phyloP scores from a whole-genome alignment of 305 asterid genomes.

The Rubia occidens region DNA sequence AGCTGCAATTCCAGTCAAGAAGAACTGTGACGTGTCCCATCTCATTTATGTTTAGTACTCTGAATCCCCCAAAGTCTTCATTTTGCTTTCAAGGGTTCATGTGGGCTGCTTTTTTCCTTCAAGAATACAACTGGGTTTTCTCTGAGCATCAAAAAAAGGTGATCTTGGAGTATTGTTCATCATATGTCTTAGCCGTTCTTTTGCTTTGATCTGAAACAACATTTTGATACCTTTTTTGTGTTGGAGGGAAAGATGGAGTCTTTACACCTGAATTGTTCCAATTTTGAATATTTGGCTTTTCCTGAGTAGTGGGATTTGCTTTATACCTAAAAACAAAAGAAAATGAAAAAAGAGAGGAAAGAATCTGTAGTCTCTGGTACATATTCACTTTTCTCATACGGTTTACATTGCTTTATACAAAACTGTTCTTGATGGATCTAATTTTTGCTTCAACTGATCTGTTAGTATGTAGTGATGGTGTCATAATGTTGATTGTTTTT shows the following conservation, averaged over 20 bases:
- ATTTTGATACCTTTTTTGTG: constrained; percentile 1
- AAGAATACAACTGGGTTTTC: constrained; percentile 7
- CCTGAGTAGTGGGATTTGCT: constrained; percentile 42
- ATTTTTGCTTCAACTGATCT: constrained; percentile 18
- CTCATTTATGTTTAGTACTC: neutral
- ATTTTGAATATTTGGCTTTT: constrained; percentile 31
- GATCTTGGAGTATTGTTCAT: constrained; percentile 1
- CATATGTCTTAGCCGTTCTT: neutral
- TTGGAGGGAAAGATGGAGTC: constrained; percentile 13
- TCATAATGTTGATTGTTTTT: constrained; percentile 11
- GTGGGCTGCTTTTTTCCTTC: neutral
- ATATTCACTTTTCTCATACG: constrained; percentile 19
- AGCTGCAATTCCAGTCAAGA: constrained; percentile 10
- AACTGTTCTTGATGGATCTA: constrained; percentile 9
- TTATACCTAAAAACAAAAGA: constrained; percentile 33
- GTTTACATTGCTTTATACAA: neutral
- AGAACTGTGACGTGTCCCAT: constrained; percentile 33
- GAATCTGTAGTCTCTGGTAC: constrained; percentile 31
- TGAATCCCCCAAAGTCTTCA: constrained; percentile 19
- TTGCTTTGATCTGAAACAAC: constrained; percentile 5
- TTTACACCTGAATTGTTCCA: constrained; percentile 12
- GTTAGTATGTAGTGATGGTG: constrained; percentile 17
- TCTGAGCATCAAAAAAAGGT: constrained; percentile 11
- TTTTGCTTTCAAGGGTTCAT: constrained; percentile 11
- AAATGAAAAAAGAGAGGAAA: constrained; percentile 3